Percentiles rank a stretch among this genome's conserved stretches.
Evolutionary conservation across 1,284 basidiomycete species (phyloP).

Genomic region (Termitomyces sp.): DNA sequence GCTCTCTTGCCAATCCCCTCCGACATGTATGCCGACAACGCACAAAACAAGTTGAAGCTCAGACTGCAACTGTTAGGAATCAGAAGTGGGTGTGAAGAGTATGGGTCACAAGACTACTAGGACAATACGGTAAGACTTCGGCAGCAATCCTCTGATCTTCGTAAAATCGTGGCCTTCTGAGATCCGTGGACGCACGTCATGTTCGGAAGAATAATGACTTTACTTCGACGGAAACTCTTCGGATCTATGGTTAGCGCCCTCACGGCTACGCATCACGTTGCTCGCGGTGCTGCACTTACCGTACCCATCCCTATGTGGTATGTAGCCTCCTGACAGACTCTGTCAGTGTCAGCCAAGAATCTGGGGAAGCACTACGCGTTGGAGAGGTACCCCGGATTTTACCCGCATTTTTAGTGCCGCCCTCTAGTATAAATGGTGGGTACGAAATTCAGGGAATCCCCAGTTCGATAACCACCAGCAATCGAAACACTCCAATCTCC

Average conservation of each 20-base stretch:
- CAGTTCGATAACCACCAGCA: neutral
- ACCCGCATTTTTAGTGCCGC: neutral
- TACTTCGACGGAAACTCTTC: neutral
- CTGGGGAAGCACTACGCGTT: neutral
- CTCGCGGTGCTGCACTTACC: neutral
- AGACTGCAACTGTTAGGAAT: neutral
- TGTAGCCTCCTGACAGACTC: neutral
- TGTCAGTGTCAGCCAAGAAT: neutral
- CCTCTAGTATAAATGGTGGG: neutral
- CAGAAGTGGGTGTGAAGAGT: neutral
- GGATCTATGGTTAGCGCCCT: neutral
- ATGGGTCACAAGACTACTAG: neutral
- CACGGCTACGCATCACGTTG: neutral
- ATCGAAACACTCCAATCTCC: constrained; percentile 22
- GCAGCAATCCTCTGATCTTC: neutral
- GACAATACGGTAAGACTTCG: neutral
- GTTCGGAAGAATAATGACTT: neutral
- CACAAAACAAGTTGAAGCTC: neutral
- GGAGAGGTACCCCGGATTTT: constrained; percentile 6
- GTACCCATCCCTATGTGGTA: neutral
- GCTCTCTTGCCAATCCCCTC: neutral
- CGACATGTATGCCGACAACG: neutral
- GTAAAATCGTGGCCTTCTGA: neutral
- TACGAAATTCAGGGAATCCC: constrained; percentile 3
- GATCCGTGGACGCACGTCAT: neutral